A percentile compares a stretch with the other conserved stretches of the same genome.
Evolutionary conservation across 345 rosid species (phyloP).

Genomic region (Microthlaspi erraticum): DNA sequence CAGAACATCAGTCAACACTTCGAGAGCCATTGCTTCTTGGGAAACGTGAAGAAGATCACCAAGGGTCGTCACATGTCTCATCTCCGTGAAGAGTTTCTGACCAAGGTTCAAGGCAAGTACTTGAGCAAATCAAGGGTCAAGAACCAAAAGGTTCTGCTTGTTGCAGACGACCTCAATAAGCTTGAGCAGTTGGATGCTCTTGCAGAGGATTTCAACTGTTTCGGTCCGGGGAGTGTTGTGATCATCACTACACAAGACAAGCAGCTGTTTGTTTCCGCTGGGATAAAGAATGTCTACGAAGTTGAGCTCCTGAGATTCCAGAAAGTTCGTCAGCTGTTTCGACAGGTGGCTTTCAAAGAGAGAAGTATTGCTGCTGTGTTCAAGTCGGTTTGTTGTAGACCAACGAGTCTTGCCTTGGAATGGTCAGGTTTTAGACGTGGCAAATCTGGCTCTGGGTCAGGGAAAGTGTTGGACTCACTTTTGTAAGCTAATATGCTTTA

Average conservation of each 20-base stretch:
- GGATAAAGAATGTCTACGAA: constrained; percentile 30
- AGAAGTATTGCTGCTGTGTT: neutral
- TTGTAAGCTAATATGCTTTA: too few species aligned
- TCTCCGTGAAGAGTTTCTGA: constrained; percentile 4
- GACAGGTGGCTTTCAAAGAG: constrained; percentile 16
- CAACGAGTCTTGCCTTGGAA: too few species aligned
- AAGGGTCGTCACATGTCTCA: neutral
- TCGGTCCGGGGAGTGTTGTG: constrained; percentile 40
- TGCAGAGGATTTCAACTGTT: constrained; percentile 28
- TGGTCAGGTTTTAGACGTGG: too few species aligned
- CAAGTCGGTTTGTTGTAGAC: too few species aligned
- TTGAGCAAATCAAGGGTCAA: constrained; percentile 20
- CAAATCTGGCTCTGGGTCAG: too few species aligned
- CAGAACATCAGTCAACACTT: constrained; percentile 30
- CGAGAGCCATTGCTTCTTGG: constrained; percentile 38
- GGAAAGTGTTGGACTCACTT: too few species aligned
- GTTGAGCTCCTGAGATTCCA: constrained; percentile 19
- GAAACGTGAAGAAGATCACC: constrained; percentile 24
- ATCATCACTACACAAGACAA: constrained; percentile 41
- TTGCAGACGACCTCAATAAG: constrained; percentile 18
- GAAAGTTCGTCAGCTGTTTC: constrained; percentile 30
- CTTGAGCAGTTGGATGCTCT: constrained; percentile 36
- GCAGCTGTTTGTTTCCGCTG: constrained; percentile 14
- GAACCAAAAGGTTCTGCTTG: constrained; percentile 33
- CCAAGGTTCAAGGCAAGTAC: constrained; percentile 6